Conservation (phyloP, 352 stramenopile species). For the Pythium periplocum region DNA sequence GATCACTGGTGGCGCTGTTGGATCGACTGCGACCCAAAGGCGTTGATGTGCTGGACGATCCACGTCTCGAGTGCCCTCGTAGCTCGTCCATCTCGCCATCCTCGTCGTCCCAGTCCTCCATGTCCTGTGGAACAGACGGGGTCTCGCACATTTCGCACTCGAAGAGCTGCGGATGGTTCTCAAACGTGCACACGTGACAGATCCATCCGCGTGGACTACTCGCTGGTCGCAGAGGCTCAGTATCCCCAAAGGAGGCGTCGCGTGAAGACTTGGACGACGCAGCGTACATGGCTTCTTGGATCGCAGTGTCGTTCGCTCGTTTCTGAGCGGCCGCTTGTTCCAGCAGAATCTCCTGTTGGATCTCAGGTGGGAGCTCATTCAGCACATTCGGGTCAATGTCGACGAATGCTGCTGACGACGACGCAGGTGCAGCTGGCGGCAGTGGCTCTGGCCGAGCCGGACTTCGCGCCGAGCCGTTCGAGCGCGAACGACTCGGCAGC, state of each 20-base stretch:
- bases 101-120: conserved; percentile 11
- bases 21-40: neutral
- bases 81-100: conserved; percentile 1
- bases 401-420: neutral
- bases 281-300: conserved; percentile 9
- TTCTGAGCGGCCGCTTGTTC: conserved; percentile 16
- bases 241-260: too few relatives aligned
- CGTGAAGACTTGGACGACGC: too few relatives aligned
- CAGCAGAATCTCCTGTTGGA: conserved; percentile 47
- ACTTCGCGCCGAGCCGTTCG: neutral
- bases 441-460: neutral
- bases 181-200: conserved; percentile 76
- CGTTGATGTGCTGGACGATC: too few relatives aligned
- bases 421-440: neutral
- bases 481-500: conserved; percentile 5
- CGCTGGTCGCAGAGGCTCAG: too few relatives aligned
- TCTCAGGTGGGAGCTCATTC: conserved; percentile 42
- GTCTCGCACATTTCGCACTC: conserved; percentile 76
- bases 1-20: conserved; percentile 5
- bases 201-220: conserved; percentile 25
- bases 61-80: too few relatives aligned
- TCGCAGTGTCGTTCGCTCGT: conserved; percentile 19
- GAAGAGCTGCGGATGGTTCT: conserved; percentile 60
- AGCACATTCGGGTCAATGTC: conserved; percentile 45
- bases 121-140: conserved; percentile 20